Evolutionary conservation across 2,329 filamentous ascomycete genomes (phyloP).

Genomic region (Beauveria rudraprayagi): DNA sequence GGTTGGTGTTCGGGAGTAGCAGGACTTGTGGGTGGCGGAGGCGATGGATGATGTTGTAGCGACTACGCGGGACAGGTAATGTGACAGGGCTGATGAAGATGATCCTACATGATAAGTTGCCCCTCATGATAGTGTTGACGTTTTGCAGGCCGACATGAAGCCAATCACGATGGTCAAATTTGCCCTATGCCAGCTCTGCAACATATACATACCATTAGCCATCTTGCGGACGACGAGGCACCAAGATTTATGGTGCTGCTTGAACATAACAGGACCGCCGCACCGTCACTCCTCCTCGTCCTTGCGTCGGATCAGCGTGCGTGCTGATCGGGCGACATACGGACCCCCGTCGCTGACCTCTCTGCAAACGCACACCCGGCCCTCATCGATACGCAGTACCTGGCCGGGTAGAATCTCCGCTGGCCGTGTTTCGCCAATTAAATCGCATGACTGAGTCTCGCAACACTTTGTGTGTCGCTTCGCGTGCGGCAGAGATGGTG

Average conservation of each 20-base stretch:
- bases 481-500: not conserved
- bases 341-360: not conserved
- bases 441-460: not conserved
- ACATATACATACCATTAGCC: not conserved
- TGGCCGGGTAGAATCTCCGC: not conserved
- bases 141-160: not conserved
- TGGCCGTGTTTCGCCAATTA: not conserved
- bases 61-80: not conserved
- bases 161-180: not conserved
- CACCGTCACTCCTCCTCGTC: conserved; percentile 8
- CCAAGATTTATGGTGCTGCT: not conserved
- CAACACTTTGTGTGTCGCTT: not conserved
- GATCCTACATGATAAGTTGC: not conserved
- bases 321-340: conserved; percentile 10
- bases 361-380: not conserved
- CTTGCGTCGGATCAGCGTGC: conserved; percentile 7
- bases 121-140: not conserved
- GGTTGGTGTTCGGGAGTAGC: not conserved
- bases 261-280: not conserved
- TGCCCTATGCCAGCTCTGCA: not conserved
- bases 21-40: not conserved
- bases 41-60: not conserved
- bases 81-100: not conserved
- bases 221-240: not conserved
- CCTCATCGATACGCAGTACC: not conserved